Percentiles rank a stretch among this genome's conserved stretches.
Conservation (phyloP, 768 basidiomycete genomes). For the Naganishia onofrii region DNA sequence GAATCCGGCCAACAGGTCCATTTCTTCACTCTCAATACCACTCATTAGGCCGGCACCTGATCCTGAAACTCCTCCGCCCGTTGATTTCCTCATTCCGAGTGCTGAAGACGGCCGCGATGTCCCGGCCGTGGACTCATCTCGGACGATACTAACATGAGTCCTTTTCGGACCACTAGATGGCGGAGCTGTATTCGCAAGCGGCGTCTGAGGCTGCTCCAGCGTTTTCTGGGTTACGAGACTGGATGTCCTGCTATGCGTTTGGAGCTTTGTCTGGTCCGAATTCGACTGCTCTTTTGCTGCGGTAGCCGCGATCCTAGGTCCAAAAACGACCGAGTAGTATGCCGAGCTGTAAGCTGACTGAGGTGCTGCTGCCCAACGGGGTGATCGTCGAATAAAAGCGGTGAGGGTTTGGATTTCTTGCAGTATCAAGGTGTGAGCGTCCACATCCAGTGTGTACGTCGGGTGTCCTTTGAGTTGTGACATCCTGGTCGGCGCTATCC, state of each 20-base stretch:
- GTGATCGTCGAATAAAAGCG: constrained; percentile 94
- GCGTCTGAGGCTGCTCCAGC: constrained; percentile 16
- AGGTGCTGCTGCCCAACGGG: constrained; percentile 76
- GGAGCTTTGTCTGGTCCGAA: constrained; percentile 23
- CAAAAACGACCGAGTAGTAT: constrained; percentile 30
- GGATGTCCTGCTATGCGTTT: constrained; percentile 19
- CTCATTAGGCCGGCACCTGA: constrained; percentile 53
- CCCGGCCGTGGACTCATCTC: constrained; percentile 62
- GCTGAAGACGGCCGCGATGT: constrained; percentile 37
- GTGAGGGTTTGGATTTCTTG: constrained; percentile 90
- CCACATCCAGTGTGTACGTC: constrained; percentile 39
- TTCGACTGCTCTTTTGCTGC: constrained; percentile 29
- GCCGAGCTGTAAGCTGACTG: constrained; percentile 39
- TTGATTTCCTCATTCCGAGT: constrained; percentile 70
- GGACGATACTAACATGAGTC: constrained; percentile 57
- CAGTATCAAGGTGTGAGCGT: constrained; percentile 59
- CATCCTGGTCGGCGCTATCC: neutral
- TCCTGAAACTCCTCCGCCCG: constrained; percentile 52
- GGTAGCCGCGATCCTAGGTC: constrained; percentile 28
- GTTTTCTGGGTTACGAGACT: constrained; percentile 28
- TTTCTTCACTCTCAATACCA: constrained; percentile 65
- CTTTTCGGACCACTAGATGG: constrained; percentile 18
- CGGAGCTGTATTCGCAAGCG: constrained; percentile 14
- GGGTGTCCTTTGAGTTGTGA: constrained; percentile 3
- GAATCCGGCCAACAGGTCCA: constrained; percentile 85